A percentile compares a stretch with the other conserved stretches of the same genome.
Evolutionary conservation across 2,329 filamentous ascomycete species (phyloP).

Genomic region (Mycosphaerelloides madeirae): DNA sequence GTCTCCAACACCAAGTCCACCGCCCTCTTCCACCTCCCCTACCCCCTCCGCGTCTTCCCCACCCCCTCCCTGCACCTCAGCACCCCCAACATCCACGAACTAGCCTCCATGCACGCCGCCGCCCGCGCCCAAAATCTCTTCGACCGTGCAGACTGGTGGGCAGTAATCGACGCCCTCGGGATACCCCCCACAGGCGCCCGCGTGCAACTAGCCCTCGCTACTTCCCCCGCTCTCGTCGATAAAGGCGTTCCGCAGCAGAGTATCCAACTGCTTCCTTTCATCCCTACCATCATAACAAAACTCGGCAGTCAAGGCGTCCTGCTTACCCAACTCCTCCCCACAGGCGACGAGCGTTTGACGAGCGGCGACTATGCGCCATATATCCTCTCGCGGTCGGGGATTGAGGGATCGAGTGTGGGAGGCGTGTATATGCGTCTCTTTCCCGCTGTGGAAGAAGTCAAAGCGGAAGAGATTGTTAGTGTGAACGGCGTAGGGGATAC

Average conservation of each 20-base stretch:
- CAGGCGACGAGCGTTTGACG: conserved; percentile 63
- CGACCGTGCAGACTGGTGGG: conserved; percentile 70
- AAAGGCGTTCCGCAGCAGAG: conserved; percentile 76
- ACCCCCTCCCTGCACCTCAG: conserved; percentile 63
- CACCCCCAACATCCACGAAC: conserved; percentile 79
- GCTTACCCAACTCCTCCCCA: conserved; percentile 63
- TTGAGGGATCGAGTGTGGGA: conserved; percentile 53
- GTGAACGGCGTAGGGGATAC: conserved; percentile 96
- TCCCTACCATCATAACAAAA: conserved; percentile 80
- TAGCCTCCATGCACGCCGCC: conserved; percentile 69
- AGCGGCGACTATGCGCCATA: conserved; percentile 61
- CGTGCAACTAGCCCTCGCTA: conserved; percentile 66
- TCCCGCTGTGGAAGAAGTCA: conserved; percentile 60
- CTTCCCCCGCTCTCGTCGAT: conserved; percentile 64
- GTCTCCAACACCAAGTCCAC: conserved; percentile 77
- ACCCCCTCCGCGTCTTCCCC: conserved; percentile 49
- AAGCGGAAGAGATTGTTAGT: conserved; percentile 64
- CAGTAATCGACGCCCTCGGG: conserved; percentile 70
- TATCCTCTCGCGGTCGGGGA: conserved; percentile 59
- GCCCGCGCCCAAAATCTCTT: conserved; percentile 65
- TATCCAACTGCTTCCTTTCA: conserved; percentile 80
- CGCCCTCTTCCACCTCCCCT: conserved; percentile 55
- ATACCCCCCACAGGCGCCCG: conserved; percentile 65
- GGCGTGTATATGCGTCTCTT: conserved; percentile 78
- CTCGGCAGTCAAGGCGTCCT: conserved; percentile 72